phyloP scores from a whole-genome alignment of 1,284 basidiomycete genomes.

The Heterobasidion parviporum region DNA sequence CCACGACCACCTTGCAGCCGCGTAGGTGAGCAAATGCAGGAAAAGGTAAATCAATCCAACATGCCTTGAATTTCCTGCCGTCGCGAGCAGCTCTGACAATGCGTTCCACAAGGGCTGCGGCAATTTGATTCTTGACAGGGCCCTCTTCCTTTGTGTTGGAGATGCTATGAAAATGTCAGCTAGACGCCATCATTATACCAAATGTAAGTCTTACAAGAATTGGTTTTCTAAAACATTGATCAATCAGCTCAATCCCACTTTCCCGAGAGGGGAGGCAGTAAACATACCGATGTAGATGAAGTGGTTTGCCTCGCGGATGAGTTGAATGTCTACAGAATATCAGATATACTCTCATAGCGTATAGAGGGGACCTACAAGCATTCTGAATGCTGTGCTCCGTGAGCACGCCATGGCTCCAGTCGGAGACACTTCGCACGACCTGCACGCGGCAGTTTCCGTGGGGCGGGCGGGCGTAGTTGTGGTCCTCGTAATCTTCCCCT shows the following conservation, averaged over 20 bases:
- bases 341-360: background rate
- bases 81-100: slow-evolving; percentile 71
- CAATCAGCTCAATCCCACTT: background rate
- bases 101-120: slow-evolving; percentile 72
- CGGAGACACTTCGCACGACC: slow-evolving; percentile 74
- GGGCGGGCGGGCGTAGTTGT: slow-evolving; percentile 29
- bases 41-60: background rate
- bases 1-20: slow-evolving; percentile 53
- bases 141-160: slow-evolving; percentile 61
- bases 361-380: slow-evolving; percentile 52
- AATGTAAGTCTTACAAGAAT: slow-evolving; percentile 66
- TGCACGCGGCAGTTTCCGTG: slow-evolving; percentile 61
- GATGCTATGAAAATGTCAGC: slow-evolving; percentile 42
- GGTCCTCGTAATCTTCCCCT: slow-evolving; percentile 25
- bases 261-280: background rate
- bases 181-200: background rate
- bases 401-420: slow-evolving; percentile 89
- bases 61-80: slow-evolving; percentile 73
- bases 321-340: slow-evolving; percentile 51
- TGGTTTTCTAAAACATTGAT: slow-evolving; percentile 66
- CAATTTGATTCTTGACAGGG: slow-evolving; percentile 77
- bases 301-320: slow-evolving; percentile 81
- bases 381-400: slow-evolving; percentile 82
- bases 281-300: slow-evolving; percentile 81
- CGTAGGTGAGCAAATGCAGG: background rate